These are phyloP conservation scores for Coffea humblotiana DNA, from an alignment of 305 asterid species.

Conservation along the genomic window DNA sequence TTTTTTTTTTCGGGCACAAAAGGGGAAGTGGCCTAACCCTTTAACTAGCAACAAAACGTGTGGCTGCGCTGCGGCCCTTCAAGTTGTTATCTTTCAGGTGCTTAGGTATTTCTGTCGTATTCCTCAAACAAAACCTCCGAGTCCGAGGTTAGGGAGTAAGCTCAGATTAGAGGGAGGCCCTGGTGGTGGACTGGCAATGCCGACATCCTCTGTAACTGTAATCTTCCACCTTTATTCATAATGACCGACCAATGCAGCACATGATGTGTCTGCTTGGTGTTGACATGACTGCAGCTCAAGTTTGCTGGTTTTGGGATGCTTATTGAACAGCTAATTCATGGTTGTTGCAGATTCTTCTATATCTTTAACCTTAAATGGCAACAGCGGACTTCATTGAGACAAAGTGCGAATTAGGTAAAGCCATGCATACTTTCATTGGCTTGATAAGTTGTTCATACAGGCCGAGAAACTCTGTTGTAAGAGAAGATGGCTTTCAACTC, in stretches of 20 bases:
- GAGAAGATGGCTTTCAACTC: too few species aligned
- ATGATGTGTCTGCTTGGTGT: conserved; percentile 10
- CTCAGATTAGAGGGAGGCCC: background rate
- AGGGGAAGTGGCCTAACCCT: too few species aligned
- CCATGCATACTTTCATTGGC: background rate
- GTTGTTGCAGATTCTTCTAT: background rate
- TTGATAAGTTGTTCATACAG: background rate
- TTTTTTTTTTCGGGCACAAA: too few species aligned
- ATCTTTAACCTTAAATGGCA: background rate
- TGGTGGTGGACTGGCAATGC: background rate
- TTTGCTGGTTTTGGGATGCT: conserved; percentile 5
- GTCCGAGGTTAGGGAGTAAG: background rate
- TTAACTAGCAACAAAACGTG: too few species aligned
- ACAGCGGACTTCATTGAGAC: background rate
- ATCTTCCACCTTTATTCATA: background rate
- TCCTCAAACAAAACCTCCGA: background rate
- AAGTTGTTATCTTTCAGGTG: background rate
- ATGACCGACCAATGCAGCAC: background rate
- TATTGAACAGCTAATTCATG: background rate
- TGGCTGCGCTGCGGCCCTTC: too few species aligned
- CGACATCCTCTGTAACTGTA: background rate
- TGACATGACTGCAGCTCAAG: background rate
- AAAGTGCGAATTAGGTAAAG: conserved; percentile 10
- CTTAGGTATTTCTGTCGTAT: background rate
- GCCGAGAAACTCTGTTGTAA: background rate